Percentiles rank a stretch among this genome's conserved stretches.
Conservation (phyloP, 129 eudicot species). For the Rutidosis leptorrhynchoides region DNA sequence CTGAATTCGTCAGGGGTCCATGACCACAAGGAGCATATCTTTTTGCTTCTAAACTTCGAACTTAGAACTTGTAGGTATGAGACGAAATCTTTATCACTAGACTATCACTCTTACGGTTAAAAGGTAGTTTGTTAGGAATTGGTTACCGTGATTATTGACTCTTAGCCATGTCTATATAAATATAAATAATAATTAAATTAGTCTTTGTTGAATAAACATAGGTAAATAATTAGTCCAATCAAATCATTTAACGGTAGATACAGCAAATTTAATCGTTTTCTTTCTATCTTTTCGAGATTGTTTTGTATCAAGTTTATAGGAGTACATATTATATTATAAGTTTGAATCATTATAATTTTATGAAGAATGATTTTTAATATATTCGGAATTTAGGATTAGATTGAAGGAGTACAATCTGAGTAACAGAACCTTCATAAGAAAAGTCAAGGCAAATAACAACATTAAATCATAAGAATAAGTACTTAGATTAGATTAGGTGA, state of each 20-base stretch:
- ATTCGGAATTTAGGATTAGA: not conserved
- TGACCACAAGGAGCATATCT: too few species aligned
- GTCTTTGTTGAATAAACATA: not conserved
- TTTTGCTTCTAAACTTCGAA: too few species aligned
- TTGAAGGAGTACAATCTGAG: not conserved
- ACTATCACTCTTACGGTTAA: too few species aligned
- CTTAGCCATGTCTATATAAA: not conserved
- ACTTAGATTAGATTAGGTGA: not conserved
- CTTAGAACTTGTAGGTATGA: too few species aligned
- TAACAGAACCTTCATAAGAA: not conserved
- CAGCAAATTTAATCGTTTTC: too few species aligned
- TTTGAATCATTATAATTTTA: too few species aligned
- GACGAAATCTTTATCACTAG: too few species aligned
- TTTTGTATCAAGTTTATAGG: not conserved
- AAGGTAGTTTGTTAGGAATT: not conserved
- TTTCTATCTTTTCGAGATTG: too few species aligned
- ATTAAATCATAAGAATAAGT: not conserved
- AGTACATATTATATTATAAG: too few species aligned
- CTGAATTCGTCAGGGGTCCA: too few species aligned
- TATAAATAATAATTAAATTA: too few species aligned
- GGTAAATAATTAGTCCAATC: not conserved
- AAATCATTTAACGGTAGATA: not conserved
- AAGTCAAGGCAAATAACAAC: conserved; percentile 5
- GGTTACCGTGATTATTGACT: not conserved
- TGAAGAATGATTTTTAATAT: too few species aligned